phyloP scores from a whole-genome alignment of 1,284 basidiomycete species.

The Apiotrichum porosum region DNA sequence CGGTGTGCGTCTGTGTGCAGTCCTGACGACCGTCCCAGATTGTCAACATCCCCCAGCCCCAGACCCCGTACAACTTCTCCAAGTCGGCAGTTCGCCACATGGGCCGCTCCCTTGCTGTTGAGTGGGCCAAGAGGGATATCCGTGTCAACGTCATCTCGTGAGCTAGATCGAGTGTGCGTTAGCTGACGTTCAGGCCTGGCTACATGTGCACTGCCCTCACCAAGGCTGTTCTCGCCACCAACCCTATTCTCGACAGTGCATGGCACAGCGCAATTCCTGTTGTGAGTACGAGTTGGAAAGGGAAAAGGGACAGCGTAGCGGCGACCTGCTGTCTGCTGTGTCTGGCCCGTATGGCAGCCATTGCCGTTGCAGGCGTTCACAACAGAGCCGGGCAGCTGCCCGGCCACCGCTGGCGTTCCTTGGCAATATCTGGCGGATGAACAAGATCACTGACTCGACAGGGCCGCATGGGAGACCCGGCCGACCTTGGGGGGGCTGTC shows the following conservation, averaged over 20 bases:
- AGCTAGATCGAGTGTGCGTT: neutral
- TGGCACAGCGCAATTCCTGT: constrained; percentile 90
- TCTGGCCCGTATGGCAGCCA: too few relatives aligned
- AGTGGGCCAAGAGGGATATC: constrained; percentile 54
- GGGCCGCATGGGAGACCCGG: constrained; percentile 49
- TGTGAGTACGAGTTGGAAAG: constrained; percentile 58
- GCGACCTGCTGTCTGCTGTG: too few relatives aligned
- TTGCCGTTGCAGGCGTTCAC: too few relatives aligned
- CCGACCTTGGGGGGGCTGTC: constrained; percentile 53
- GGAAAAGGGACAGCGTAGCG: too few relatives aligned
- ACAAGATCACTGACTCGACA: too few relatives aligned
- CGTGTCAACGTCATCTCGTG: constrained; percentile 52
- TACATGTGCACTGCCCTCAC: constrained; percentile 89
- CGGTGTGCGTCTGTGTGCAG: too few relatives aligned
- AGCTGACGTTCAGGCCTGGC: constrained; percentile 58
- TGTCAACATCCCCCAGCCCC: constrained; percentile 79
- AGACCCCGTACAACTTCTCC: constrained; percentile 95
- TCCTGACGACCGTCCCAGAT: constrained; percentile 60
- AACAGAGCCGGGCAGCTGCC: too few relatives aligned
- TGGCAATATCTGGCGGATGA: too few relatives aligned
- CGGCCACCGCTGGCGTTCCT: too few relatives aligned
- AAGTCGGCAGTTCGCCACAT: constrained; percentile 55
- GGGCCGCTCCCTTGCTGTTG: constrained; percentile 54
- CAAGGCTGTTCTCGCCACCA: constrained; percentile 65
- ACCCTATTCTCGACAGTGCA: constrained; percentile 66